Evolutionary conservation across 2,329 filamentous ascomycete genomes (phyloP).

Genomic region (Setomelanomma holmii): DNA sequence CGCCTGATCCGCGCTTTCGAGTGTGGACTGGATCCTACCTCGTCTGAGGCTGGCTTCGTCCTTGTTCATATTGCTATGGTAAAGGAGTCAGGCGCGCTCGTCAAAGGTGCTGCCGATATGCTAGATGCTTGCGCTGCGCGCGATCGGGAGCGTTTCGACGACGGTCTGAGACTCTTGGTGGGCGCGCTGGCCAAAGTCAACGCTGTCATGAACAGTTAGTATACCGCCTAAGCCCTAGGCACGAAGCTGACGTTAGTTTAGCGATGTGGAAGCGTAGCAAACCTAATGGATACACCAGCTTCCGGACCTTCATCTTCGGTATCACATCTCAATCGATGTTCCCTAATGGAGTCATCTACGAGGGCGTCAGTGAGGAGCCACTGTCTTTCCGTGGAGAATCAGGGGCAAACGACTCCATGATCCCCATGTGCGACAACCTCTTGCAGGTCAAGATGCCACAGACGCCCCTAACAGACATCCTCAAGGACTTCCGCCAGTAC

Average conservation of each 20-base stretch:
- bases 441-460: conserved; percentile 85
- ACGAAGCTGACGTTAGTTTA: conserved; percentile 33
- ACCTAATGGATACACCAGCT: conserved; percentile 82
- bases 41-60: conserved; percentile 95
- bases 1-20: conserved; percentile 92
- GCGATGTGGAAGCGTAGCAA: conserved; percentile 91
- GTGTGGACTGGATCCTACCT: conserved; percentile 81
- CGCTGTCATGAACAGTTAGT: conserved; percentile 75
- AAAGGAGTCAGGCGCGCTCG: conserved; percentile 78
- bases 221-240: background rate
- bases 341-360: conserved; percentile 87
- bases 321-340: conserved; percentile 96
- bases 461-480: conserved; percentile 86
- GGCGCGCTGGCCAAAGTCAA: conserved; percentile 74
- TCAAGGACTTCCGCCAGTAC: conserved; percentile 88
- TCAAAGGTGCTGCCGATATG: conserved; percentile 73
- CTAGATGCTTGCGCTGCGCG: conserved; percentile 59
- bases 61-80: conserved; percentile 97
- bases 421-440: conserved; percentile 88
- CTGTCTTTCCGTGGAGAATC: conserved; percentile 89
- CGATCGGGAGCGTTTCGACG: conserved; percentile 67
- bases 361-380: conserved; percentile 78
- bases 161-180: conserved; percentile 58
- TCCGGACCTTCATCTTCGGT: conserved; percentile 96
- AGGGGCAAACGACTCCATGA: conserved; percentile 93